phyloP scores from a whole-genome alignment of 2,329 filamentous ascomycete genomes.

The Ophiostoma ulmi region DNA sequence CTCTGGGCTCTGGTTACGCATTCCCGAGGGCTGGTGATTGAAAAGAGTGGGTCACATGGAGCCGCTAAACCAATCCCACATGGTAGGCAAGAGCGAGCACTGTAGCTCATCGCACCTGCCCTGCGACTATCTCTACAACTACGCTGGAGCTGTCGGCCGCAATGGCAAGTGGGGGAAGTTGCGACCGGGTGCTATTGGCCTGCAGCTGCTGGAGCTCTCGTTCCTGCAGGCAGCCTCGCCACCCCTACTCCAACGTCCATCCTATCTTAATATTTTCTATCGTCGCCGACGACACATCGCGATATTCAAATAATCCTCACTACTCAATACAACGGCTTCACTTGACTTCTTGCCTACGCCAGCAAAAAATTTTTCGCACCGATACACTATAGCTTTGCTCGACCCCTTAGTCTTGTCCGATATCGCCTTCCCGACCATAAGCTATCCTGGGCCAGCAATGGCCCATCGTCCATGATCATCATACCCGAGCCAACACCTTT shows the following conservation, averaged over 20 bases:
- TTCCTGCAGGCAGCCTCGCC: constrained; percentile 27
- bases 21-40: background rate
- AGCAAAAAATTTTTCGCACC: background rate
- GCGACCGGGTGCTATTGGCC: constrained; percentile 17
- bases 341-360: background rate
- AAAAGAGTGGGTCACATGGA: background rate
- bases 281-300: background rate
- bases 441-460: constrained; percentile 18
- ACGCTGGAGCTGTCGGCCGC: constrained; percentile 9
- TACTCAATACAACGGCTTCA: background rate
- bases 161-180: constrained; percentile 22
- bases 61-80: background rate
- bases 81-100: constrained; percentile 14
- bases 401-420: background rate
- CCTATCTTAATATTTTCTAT: background rate
- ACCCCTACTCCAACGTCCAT: constrained; percentile 15
- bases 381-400: background rate
- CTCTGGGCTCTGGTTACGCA: constrained; percentile 12
- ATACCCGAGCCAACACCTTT: background rate
- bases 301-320: background rate
- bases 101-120: constrained; percentile 16
- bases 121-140: background rate
- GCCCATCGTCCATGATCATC: constrained; percentile 12
- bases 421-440: background rate
- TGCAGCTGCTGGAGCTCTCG: constrained; percentile 13